Evolutionary conservation across 208 protist species (phyloP).

Genomic region (Wallacemonas sp.): DNA sequence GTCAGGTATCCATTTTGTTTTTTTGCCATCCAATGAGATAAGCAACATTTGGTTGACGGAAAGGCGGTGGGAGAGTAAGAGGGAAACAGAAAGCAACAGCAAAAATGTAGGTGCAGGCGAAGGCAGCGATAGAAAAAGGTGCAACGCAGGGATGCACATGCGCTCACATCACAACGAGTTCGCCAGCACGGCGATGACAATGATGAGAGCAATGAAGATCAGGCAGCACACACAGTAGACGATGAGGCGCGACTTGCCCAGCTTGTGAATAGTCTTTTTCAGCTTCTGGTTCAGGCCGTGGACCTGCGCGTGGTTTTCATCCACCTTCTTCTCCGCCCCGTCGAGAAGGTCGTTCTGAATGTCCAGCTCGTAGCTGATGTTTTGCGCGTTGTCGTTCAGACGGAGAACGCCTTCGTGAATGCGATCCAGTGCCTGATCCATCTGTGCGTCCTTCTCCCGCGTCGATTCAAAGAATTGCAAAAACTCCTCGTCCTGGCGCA

Average conservation of each 20-base stretch:
- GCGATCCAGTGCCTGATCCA: conserved; percentile 57
- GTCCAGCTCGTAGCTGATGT: conserved; percentile 50
- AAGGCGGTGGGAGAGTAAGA: too few species aligned
- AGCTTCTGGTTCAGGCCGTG: conserved; percentile 40
- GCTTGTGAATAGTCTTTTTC: conserved; percentile 41
- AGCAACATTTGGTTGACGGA: too few species aligned
- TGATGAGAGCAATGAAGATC: conserved; percentile 47
- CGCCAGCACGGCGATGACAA: conserved; percentile 51
- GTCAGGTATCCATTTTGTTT: too few species aligned
- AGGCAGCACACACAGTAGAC: conserved; percentile 51
- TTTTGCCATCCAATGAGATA: too few species aligned
- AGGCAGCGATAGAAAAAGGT: not conserved
- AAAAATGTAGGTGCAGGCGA: conserved; percentile 11
- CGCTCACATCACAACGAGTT: conserved; percentile 27
- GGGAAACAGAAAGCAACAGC: too few species aligned
- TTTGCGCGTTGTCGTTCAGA: conserved; percentile 50
- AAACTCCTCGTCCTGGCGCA: conserved; percentile 55
- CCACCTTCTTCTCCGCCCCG: conserved; percentile 34
- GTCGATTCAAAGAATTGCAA: conserved; percentile 45
- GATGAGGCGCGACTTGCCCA: conserved; percentile 51
- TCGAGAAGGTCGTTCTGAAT: conserved; percentile 43
- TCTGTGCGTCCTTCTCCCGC: conserved; percentile 42
- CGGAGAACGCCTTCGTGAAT: conserved; percentile 52
- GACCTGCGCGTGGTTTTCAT: conserved; percentile 43
- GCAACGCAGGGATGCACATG: not conserved